Evolutionary conservation across 1,284 basidiomycete species (phyloP).

Genomic region (Mrakiaceae sp.): DNA sequence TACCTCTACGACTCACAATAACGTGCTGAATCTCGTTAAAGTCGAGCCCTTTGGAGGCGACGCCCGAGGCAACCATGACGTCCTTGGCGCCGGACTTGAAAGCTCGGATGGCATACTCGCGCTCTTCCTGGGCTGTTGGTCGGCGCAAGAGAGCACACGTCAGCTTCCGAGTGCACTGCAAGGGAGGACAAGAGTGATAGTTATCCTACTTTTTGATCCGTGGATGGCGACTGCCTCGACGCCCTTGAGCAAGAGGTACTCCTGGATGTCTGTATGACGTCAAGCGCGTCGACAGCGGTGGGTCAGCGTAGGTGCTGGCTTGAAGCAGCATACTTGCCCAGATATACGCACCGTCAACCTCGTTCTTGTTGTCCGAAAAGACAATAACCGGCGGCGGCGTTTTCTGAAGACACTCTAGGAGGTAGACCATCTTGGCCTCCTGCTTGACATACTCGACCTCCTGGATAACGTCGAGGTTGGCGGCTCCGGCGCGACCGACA

Average conservation of each 20-base stretch:
- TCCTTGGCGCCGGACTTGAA: constrained; percentile 96
- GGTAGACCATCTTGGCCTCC: constrained; percentile 98
- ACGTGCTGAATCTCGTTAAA: constrained; percentile 98
- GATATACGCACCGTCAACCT: constrained; percentile 72
- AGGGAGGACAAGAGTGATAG: not conserved
- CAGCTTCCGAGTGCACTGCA: not conserved
- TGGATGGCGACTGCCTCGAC: constrained; percentile 98
- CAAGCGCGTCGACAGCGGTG: not conserved
- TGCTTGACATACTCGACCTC: constrained; percentile 98
- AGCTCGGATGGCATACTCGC: constrained; percentile 94
- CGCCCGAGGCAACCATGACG: constrained; percentile 97
- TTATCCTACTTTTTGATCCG: constrained; percentile 74
- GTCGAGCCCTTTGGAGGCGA: constrained; percentile 95
- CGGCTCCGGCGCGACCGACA: constrained; percentile 94
- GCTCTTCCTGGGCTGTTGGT: constrained; percentile 83
- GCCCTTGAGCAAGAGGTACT: constrained; percentile 90
- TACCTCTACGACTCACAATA: constrained; percentile 37
- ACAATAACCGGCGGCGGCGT: constrained; percentile 96
- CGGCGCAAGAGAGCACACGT: not conserved
- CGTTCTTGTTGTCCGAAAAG: constrained; percentile 98
- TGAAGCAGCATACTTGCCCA: not conserved
- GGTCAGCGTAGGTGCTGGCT: not conserved
- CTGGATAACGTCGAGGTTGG: constrained; percentile 91
- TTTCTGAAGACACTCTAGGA: constrained; percentile 95
- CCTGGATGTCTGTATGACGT: constrained; percentile 73